A percentile compares a stretch with the other conserved stretches of the same genome.
These are phyloP conservation scores for Macroventuria anomochaeta DNA, from an alignment of 2,329 filamentous ascomycete genomes.

Conservation along the genomic window DNA sequence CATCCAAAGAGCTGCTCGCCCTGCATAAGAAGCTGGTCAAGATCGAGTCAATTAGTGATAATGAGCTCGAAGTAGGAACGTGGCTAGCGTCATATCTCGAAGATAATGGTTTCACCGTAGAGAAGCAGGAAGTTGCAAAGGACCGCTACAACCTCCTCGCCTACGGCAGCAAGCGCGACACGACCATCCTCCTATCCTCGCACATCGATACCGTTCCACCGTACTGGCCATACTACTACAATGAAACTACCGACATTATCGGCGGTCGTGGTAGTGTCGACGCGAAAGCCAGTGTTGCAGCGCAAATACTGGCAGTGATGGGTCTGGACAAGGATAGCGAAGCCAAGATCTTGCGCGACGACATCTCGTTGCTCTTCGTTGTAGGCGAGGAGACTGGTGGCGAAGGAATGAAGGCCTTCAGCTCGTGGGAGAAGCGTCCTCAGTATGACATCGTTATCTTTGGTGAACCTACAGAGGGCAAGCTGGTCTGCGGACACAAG, in stretches of 20 bases:
- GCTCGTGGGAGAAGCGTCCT: constrained; percentile 40
- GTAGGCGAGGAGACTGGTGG: constrained; percentile 85
- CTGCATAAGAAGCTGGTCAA: constrained; percentile 79
- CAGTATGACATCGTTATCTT: constrained; percentile 77
- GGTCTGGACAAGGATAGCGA: constrained; percentile 52
- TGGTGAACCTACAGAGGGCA: constrained; percentile 89
- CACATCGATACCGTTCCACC: constrained; percentile 81
- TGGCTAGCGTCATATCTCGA: constrained; percentile 73
- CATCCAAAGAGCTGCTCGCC: constrained; percentile 63
- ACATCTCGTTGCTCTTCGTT: constrained; percentile 63
- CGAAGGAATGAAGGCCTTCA: constrained; percentile 73
- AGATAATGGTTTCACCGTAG: constrained; percentile 65
- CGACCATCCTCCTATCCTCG: constrained; percentile 72
- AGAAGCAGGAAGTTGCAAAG: constrained; percentile 61
- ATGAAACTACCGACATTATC: constrained; percentile 60
- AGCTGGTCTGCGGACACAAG: constrained; percentile 90
- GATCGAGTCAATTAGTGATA: constrained; percentile 72
- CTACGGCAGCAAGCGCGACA: constrained; percentile 60
- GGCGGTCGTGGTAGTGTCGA: constrained; percentile 76
- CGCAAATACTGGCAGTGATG: constrained; percentile 73
- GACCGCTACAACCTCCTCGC: constrained; percentile 79
- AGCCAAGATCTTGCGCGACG: constrained; percentile 46
- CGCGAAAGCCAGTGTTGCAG: constrained; percentile 65
- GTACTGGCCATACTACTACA: constrained; percentile 69
- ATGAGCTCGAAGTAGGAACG: constrained; percentile 71